phyloP scores from a whole-genome alignment of 371 early-diverging fungal genomes.

The Mucor velutinosus region DNA sequence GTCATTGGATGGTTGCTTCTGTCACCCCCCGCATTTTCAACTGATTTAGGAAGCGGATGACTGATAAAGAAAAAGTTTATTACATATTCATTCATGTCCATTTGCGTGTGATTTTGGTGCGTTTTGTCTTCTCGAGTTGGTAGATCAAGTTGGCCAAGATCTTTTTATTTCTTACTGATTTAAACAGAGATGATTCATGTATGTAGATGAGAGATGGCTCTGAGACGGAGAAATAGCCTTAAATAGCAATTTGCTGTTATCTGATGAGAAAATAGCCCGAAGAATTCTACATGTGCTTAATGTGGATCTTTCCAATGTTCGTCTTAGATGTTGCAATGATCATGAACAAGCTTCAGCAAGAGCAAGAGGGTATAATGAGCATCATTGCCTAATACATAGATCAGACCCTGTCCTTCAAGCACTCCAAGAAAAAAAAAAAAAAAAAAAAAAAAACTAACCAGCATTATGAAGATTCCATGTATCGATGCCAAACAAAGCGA shows the following conservation, averaged over 20 bases:
- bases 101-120: neutral
- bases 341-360: conserved; percentile 28
- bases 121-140: neutral
- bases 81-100: neutral
- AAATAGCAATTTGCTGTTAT: neutral
- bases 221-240: neutral
- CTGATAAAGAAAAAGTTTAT: conserved; percentile 11
- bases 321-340: neutral
- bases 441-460: conserved; percentile 30
- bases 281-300: neutral
- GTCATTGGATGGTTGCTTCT: conserved; percentile 4
- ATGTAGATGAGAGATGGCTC: neutral
- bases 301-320: neutral
- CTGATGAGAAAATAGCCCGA: neutral
- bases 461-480: conserved; percentile 68
- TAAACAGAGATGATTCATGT: neutral
- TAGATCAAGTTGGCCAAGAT: neutral
- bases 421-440: neutral
- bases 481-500: conserved; percentile 51
- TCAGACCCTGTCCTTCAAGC: neutral
- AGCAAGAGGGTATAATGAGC: conserved; percentile 69
- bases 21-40: neutral
- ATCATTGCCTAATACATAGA: conserved; percentile 57
- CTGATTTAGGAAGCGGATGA: neutral
- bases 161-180: no score